Evolutionary conservation across 352 stramenopile species (phyloP), one percentile per base, ranked within the genome.

Genomic region (Phytopythium sindhum): DNA sequence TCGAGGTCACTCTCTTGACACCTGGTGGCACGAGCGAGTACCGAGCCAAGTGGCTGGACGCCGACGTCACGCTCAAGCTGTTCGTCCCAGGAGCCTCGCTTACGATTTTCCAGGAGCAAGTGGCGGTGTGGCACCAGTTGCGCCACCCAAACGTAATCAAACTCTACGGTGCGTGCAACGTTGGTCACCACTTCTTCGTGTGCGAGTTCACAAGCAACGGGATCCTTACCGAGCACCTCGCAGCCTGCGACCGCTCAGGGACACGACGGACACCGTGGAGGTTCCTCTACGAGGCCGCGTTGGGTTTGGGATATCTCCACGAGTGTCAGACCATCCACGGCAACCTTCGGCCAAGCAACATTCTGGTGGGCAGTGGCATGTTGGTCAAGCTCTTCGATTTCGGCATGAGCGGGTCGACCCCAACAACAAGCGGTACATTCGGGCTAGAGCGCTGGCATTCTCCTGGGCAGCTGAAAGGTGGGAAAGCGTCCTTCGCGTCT

Each of bases 401-500:
- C 23, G 37, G 35, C 14, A n/a, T 65, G 33, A 65, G 50, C 17
- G 37, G 33, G 7, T 23, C 54, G 31, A 37, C 12, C 21, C 12
- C 21, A 26, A 15, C 10, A 6, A 9, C 53, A 14, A 59, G 23
- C 4, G 33, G 23, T 2, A 37, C 24, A 4, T 60, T 37, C 33
- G 54, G 35, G 3, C 28, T 9, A 31, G 12, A 31, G 11, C 37
- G 23, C 8, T 60, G 35, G 54, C n/a, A 60, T 19, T 31, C 54
- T 37, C 54, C 54, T 1, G 54, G 60, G 33, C 37, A 52, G 31
- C 47, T 47, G 21, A 51, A 35, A 19, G 54, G 54, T 2, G 33
- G 35, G 1, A n/a, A 29, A 2, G 23, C 64, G 28, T 63, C 67
- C 0, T 68, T 67, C 24, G 68, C 66, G 33, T 78, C 73, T n/a